A percentile compares a stretch with the other conserved stretches of the same genome.
phyloP scores from a whole-genome alignment of 2,329 filamentous ascomycete species.

The Epicoccum nigrum region DNA sequence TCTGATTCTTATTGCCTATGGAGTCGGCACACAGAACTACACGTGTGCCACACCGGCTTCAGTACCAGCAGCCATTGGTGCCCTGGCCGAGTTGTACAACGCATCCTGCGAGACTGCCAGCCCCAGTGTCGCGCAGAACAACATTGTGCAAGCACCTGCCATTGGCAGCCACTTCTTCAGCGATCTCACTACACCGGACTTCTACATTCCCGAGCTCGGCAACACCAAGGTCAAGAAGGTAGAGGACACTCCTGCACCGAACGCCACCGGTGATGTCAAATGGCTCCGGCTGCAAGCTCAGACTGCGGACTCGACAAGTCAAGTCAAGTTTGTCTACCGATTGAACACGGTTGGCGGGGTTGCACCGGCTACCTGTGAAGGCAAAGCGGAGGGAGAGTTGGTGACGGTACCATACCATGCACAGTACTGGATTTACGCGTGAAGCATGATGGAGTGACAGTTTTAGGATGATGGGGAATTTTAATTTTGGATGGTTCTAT shows the following conservation, averaged over 20 bases:
- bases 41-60: slow-evolving; percentile 47
- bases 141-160: slow-evolving; percentile 31
- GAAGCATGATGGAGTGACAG: not conserved
- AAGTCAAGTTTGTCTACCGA: slow-evolving; percentile 77
- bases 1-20: slow-evolving; percentile 55
- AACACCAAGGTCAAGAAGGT: slow-evolving; percentile 72
- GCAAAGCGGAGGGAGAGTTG: slow-evolving; percentile 43
- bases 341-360: slow-evolving; percentile 82
- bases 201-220: slow-evolving; percentile 73
- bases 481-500: not conserved
- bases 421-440: slow-evolving; percentile 71
- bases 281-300: slow-evolving; percentile 75
- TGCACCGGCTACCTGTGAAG: slow-evolving; percentile 72
- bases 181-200: slow-evolving; percentile 74
- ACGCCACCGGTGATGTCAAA: slow-evolving; percentile 64
- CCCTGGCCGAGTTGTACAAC: slow-evolving; percentile 46
- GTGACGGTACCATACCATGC: slow-evolving; percentile 85
- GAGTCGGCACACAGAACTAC: slow-evolving; percentile 60
- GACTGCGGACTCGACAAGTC: slow-evolving; percentile 36
- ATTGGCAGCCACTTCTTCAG: slow-evolving; percentile 81
- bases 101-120: slow-evolving; percentile 28
- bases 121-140: slow-evolving; percentile 26
- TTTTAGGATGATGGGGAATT: not conserved
- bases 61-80: slow-evolving; percentile 50
- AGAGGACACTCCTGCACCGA: slow-evolving; percentile 67